Percentiles rank a stretch among this genome's conserved stretches.
Evolutionary conservation across 306 rosid genomes (phyloP).

Genomic region (Arachis hypogaea): DNA sequence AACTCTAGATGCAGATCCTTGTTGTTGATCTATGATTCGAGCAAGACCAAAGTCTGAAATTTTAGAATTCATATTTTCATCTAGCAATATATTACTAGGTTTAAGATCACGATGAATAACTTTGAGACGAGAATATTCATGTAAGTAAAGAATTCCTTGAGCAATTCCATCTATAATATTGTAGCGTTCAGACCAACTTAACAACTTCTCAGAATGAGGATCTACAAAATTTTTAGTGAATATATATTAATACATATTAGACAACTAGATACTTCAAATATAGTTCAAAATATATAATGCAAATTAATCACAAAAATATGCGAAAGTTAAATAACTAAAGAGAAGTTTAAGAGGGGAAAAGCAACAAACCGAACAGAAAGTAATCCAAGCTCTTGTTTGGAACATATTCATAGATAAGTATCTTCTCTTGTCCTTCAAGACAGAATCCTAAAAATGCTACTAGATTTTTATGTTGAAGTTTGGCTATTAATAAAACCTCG

Average conservation of each 20-base stretch:
- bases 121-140: not conserved
- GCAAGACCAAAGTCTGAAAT: conserved; percentile 30
- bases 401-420: conserved; percentile 17
- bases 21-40: not conserved
- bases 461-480: conserved; percentile 17
- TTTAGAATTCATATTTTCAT: conserved; percentile 20
- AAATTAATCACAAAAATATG: not conserved
- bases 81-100: not conserved
- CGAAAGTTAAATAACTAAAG: not conserved
- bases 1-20: not conserved
- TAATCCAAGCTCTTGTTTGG: conserved; percentile 4
- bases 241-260: not conserved
- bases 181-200: not conserved
- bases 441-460: conserved; percentile 12
- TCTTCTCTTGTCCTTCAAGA: conserved; percentile 8
- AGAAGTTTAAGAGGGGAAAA: not conserved
- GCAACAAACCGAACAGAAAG: conserved; percentile 18
- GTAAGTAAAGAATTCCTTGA: not conserved
- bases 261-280: not conserved
- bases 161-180: conserved; percentile 1
- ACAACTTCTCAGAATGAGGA: not conserved
- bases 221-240: not conserved
- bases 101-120: not conserved
- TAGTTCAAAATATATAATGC: no score
- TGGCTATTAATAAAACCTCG: conserved; percentile 3